Conservation (phyloP, 2,329 filamentous ascomycete genomes). For the Colletotrichum horii region DNA sequence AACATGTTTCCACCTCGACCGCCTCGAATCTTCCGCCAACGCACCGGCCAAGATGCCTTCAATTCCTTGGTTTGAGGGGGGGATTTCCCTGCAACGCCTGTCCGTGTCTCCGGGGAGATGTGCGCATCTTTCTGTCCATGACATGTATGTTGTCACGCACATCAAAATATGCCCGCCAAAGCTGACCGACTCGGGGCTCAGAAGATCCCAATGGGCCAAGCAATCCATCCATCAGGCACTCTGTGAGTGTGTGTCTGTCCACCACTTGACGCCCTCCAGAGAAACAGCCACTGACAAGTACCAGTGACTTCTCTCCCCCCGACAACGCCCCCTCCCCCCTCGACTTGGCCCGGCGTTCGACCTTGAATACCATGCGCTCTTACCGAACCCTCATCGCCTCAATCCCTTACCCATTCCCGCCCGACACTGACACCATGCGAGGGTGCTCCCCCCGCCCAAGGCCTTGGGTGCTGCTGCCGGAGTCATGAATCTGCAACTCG, state of each 20-base stretch:
- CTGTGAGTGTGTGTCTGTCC: not conserved
- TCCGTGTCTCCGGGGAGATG: not conserved
- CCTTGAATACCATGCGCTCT: constrained; percentile 9
- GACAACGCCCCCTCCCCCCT: not conserved
- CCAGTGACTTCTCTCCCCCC: not conserved
- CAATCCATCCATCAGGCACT: not conserved
- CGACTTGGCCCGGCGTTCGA: not conserved
- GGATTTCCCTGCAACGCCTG: not conserved
- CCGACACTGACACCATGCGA: not conserved
- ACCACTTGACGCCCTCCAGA: not conserved
- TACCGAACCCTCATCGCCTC: not conserved
- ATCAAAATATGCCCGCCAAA: not conserved
- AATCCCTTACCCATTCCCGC: not conserved
- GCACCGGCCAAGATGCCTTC: not conserved
- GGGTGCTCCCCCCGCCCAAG: not conserved
- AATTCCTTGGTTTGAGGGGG: not conserved
- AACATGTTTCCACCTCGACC: not conserved
- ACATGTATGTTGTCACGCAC: not conserved
- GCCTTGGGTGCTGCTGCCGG: not conserved
- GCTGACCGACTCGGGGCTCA: not conserved
- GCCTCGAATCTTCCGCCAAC: constrained; percentile 4
- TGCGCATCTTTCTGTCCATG: not conserved
- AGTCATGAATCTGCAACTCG: constrained; percentile 6
- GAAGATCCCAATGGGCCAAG: constrained; percentile 7
- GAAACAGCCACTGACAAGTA: not conserved